phyloP scores from a whole-genome alignment of 1,284 basidiomycete genomes.

The Cryptococcus wingfieldii region DNA sequence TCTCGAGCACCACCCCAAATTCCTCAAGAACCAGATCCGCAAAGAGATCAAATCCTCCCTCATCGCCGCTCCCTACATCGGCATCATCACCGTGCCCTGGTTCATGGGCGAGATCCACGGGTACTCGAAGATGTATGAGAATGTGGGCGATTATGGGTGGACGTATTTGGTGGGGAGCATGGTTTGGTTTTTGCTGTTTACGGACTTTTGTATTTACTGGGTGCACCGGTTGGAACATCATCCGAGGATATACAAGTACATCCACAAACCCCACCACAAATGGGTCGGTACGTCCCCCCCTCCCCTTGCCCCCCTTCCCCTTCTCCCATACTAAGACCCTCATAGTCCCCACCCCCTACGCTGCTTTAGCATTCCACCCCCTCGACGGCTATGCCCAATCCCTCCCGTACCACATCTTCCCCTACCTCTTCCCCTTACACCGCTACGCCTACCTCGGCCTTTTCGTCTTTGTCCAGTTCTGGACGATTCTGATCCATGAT shows the following conservation, averaged over 20 bases:
- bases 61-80: slow-evolving; percentile 75
- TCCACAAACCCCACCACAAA: slow-evolving; percentile 97
- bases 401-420: slow-evolving; percentile 89
- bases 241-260: slow-evolving; percentile 78
- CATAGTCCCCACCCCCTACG: slow-evolving; percentile 90
- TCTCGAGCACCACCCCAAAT: slow-evolving; percentile 92
- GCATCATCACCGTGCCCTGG: slow-evolving; percentile 81
- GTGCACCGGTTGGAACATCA: slow-evolving; percentile 87
- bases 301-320: background rate
- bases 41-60: slow-evolving; percentile 77
- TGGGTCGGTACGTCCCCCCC: slow-evolving; percentile 73
- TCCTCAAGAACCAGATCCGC: slow-evolving; percentile 75
- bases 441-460: slow-evolving; percentile 72
- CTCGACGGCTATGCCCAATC: slow-evolving; percentile 92
- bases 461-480: slow-evolving; percentile 85
- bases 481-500: slow-evolving; percentile 95
- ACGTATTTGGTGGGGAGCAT: slow-evolving; percentile 44
- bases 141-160: slow-evolving; percentile 59
- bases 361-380: slow-evolving; percentile 96
- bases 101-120: slow-evolving; percentile 91
- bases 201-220: slow-evolving; percentile 91
- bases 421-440: slow-evolving; percentile 88
- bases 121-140: slow-evolving; percentile 72
- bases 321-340: background rate
- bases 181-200: slow-evolving; percentile 76